These are phyloP conservation scores for Leptoxyphium fumago DNA, from an alignment of 2,329 filamentous ascomycete species.

Conservation along the genomic window DNA sequence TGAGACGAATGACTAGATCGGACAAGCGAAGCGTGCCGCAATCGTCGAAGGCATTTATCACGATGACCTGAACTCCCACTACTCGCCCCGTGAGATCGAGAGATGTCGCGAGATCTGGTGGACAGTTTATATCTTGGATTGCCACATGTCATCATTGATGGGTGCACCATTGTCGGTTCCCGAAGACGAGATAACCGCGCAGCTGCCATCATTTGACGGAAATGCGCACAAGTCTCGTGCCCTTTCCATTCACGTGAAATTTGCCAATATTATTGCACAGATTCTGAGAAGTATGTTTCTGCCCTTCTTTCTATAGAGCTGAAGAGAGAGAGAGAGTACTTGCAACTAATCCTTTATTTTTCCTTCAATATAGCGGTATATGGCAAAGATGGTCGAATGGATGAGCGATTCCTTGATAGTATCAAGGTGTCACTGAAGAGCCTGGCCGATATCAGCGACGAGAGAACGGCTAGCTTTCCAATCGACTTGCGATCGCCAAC, in stretches of 20 bases:
- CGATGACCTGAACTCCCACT: slow-evolving; percentile 30
- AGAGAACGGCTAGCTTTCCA: slow-evolving; percentile 7
- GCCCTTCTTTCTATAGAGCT: too few species aligned
- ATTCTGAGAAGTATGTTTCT: slow-evolving; percentile 29
- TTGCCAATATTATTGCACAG: slow-evolving; percentile 30
- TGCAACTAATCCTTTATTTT: too few species aligned
- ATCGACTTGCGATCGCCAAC: slow-evolving; percentile 6
- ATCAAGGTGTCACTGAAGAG: slow-evolving; percentile 11
- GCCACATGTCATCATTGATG: slow-evolving; percentile 40
- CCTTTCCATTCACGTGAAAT: slow-evolving; percentile 32
- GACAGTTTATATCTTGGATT: slow-evolving; percentile 39
- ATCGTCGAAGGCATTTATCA: slow-evolving; percentile 39
- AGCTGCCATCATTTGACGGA: slow-evolving; percentile 29
- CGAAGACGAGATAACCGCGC: slow-evolving; percentile 36
- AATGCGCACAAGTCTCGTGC: slow-evolving; percentile 25
- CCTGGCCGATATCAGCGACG: slow-evolving; percentile 9
- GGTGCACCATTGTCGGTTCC: slow-evolving; percentile 35
- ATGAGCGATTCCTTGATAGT: slow-evolving; percentile 9
- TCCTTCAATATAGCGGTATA: slow-evolving; percentile 13
- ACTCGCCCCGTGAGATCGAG: slow-evolving; percentile 29
- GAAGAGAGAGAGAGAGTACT: too few species aligned
- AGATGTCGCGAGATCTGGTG: slow-evolving; percentile 38
- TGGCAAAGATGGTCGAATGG: slow-evolving; percentile 7
- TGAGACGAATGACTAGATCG: too few species aligned
- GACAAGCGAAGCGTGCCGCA: slow-evolving; percentile 37